These are phyloP conservation scores for Thuja plicata DNA, from an alignment of 83 land plant species.

Conservation along the genomic window DNA sequence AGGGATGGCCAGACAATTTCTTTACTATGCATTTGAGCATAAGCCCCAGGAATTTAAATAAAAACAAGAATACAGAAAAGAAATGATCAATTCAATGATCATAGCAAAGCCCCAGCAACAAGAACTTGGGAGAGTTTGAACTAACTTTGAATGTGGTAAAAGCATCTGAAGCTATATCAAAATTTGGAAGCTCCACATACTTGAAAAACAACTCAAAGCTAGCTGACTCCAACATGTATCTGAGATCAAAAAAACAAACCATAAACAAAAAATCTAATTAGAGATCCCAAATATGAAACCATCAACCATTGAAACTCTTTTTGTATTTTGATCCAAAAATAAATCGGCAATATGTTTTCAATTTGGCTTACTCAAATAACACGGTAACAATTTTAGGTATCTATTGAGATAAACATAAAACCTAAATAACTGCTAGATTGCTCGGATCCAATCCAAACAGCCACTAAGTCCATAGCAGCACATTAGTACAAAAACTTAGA, in stretches of 20 bases:
- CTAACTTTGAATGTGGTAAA: slow-evolving; percentile 90
- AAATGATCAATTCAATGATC: not conserved
- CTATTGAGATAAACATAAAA: not conserved
- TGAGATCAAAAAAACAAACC: slow-evolving; percentile 30
- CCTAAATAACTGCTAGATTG: not conserved
- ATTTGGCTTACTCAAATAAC: not conserved
- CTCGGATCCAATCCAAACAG: not conserved
- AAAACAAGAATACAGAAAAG: not conserved
- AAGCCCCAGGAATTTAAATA: not conserved
- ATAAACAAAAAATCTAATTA: not conserved
- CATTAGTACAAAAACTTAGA: no score
- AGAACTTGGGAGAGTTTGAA: not conserved
- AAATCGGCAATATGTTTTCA: not conserved
- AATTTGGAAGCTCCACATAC: slow-evolving; percentile 89
- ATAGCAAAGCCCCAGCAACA: not conserved
- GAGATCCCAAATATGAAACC: no score
- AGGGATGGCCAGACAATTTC: not conserved
- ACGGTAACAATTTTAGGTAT: not conserved
- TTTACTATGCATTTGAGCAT: not conserved
- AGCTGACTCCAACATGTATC: slow-evolving; percentile 89
- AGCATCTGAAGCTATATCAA: slow-evolving; percentile 97
- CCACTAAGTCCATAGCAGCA: not conserved
- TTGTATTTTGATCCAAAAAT: not conserved
- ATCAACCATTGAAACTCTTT: not conserved
- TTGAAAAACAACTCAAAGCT: slow-evolving; percentile 95